Percentiles rank a stretch among this genome's conserved stretches.
Conservation (phyloP, 306 rosid genomes). For the Dalbergia oliveri region DNA sequence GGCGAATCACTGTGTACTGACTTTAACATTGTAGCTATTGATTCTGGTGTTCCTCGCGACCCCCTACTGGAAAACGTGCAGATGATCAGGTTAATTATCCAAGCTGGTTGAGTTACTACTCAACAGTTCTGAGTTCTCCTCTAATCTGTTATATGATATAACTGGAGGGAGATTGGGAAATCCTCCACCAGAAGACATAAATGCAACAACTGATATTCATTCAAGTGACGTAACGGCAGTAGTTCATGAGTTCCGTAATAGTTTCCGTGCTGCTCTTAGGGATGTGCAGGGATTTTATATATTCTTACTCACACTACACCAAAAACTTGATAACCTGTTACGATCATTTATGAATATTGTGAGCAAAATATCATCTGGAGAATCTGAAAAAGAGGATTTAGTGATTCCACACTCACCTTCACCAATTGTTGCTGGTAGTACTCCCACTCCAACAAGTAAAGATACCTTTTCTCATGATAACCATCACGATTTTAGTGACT, state of each 20-base stretch:
- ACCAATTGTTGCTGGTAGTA: constrained; percentile 45
- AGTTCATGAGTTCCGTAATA: constrained; percentile 78
- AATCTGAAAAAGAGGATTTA: constrained; percentile 81
- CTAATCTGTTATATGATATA: constrained; percentile 79
- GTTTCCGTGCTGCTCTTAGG: constrained; percentile 89
- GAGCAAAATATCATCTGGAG: constrained; percentile 67
- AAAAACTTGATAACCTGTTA: constrained; percentile 79
- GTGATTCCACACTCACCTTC: constrained; percentile 65
- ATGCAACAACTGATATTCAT: constrained; percentile 48
- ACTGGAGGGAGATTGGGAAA: constrained; percentile 85
- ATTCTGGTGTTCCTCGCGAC: constrained; percentile 96
- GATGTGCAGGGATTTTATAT: constrained; percentile 91
- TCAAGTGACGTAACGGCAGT: constrained; percentile 52
- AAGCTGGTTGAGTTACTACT: constrained; percentile 90
- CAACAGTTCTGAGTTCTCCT: constrained; percentile 81
- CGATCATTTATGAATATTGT: constrained; percentile 68
- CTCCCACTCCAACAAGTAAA: constrained; percentile 64
- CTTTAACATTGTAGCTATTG: constrained; percentile 80
- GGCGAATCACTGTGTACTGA: constrained; percentile 52
- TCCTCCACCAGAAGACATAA: constrained; percentile 55
- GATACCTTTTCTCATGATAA: constrained; percentile 64
- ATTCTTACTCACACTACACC: constrained; percentile 83
- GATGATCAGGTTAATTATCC: constrained; percentile 92
- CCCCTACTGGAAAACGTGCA: constrained; percentile 92
- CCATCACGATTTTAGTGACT: constrained; percentile 70